These are phyloP conservation scores for Caryopteris hybrid DNA, from an alignment of 305 asterid genomes.

Conservation along the genomic window DNA sequence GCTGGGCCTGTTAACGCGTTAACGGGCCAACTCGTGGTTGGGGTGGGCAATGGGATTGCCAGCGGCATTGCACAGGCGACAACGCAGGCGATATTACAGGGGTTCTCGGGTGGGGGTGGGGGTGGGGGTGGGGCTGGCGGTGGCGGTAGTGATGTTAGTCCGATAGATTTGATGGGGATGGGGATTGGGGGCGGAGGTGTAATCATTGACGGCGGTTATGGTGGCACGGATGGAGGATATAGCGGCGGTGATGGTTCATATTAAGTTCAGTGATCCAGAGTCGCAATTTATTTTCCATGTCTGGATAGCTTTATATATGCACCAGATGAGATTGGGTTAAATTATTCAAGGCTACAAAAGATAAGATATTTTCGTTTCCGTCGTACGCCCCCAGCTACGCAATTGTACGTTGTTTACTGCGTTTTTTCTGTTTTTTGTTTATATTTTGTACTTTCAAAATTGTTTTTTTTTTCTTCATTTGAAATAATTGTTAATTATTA, in stretches of 20 bases:
- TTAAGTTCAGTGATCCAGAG: neutral
- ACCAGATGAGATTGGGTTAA: too few relatives aligned
- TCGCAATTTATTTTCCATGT: neutral
- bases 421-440: too few relatives aligned
- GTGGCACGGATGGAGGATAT: constrained; percentile 17
- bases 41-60: constrained; percentile 27
- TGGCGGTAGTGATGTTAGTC: constrained; percentile 1
- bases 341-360: too few relatives aligned
- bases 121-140: too few relatives aligned
- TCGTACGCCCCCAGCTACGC: too few relatives aligned
- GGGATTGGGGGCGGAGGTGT: neutral
- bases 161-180: neutral
- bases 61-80: constrained; percentile 36
- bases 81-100: constrained; percentile 31
- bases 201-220: neutral
- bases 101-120: too few relatives aligned
- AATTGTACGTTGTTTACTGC: too few relatives aligned
- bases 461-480: too few relatives aligned
- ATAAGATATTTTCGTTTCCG: too few relatives aligned
- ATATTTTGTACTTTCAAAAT: too few relatives aligned
- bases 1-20: constrained; percentile 7
- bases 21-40: constrained; percentile 21
- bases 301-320: neutral
- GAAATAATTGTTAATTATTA: too few relatives aligned
- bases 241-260: constrained; percentile 21